Percentiles rank a stretch among this genome's conserved stretches.
phyloP scores from a whole-genome alignment of 2,329 filamentous ascomycete species.

The Pseudogymnoascus sp. region DNA sequence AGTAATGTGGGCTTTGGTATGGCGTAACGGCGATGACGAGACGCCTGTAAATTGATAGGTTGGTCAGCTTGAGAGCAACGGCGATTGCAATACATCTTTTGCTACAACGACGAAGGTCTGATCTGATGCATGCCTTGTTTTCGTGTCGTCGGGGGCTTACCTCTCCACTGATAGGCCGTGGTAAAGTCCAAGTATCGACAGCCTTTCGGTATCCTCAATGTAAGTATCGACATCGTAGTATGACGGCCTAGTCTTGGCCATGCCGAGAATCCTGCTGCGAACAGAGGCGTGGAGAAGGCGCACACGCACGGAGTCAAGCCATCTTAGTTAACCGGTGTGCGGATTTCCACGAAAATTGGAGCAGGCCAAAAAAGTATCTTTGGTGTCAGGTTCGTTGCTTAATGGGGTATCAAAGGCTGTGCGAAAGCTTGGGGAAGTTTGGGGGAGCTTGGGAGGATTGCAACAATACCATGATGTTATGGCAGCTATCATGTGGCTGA shows the following conservation, averaged over 20 bases:
- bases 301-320: slow-evolving; percentile 59
- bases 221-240: slow-evolving; percentile 54
- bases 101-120: neutral
- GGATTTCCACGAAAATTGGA: neutral
- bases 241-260: slow-evolving; percentile 47
- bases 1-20: neutral
- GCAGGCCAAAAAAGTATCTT: neutral
- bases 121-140: neutral
- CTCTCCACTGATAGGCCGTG: neutral
- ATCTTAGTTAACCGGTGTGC: slow-evolving; percentile 25
- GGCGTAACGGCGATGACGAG: neutral
- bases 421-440: neutral
- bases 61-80: neutral
- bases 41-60: neutral
- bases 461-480: neutral
- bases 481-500: neutral
- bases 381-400: neutral
- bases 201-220: neutral
- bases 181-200: neutral
- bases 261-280: slow-evolving; percentile 55
- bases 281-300: slow-evolving; percentile 64
- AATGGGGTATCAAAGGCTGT: neutral
- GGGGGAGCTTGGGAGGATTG: neutral
- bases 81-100: neutral
- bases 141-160: neutral